These are phyloP conservation scores for Cytospora piceae DNA, from an alignment of 2,329 filamentous ascomycete species.

Conservation along the genomic window DNA sequence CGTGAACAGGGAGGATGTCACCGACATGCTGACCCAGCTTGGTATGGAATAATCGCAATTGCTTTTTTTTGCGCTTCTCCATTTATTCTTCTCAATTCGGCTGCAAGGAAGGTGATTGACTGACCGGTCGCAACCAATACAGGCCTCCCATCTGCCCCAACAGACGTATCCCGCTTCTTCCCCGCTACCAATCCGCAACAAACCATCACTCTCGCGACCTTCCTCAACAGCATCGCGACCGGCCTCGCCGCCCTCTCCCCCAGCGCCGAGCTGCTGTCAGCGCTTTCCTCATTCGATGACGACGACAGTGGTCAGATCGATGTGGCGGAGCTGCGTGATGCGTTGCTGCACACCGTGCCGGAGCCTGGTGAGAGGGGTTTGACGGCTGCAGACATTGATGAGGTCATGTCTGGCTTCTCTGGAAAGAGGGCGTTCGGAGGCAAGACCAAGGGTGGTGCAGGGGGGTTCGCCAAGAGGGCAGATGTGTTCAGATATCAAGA, in stretches of 20 bases:
- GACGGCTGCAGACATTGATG: constrained; percentile 77
- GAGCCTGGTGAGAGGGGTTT: constrained; percentile 70
- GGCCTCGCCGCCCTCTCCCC: constrained; percentile 76
- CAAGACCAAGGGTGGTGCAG: constrained; percentile 57
- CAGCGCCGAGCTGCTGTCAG: constrained; percentile 79
- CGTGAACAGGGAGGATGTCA: constrained; percentile 81
- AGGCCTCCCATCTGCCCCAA: constrained; percentile 74
- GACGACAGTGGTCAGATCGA: constrained; percentile 95
- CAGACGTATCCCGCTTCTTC: constrained; percentile 81
- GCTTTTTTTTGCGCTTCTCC: no score
- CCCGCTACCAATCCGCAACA: constrained; percentile 66
- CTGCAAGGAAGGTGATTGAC: not conserved
- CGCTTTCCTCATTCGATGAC: constrained; percentile 93
- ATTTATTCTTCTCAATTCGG: constrained; percentile 23
- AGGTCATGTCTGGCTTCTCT: constrained; percentile 84
- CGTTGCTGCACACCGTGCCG: constrained; percentile 78
- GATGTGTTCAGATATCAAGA: constrained; percentile 95
- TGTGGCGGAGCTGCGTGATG: constrained; percentile 77
- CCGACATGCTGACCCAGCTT: constrained; percentile 84
- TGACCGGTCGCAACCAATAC: not conserved
- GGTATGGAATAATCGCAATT: constrained; percentile 51
- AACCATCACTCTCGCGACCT: constrained; percentile 81
- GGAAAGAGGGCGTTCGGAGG: constrained; percentile 82
- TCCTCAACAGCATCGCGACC: constrained; percentile 79
- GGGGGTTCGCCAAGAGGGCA: constrained; percentile 66